Evolutionary conservation across 371 early-diverging fungal genomes (phyloP), one percentile per base, ranked within the genome.

Genomic region (Circinella umbellata): DNA sequence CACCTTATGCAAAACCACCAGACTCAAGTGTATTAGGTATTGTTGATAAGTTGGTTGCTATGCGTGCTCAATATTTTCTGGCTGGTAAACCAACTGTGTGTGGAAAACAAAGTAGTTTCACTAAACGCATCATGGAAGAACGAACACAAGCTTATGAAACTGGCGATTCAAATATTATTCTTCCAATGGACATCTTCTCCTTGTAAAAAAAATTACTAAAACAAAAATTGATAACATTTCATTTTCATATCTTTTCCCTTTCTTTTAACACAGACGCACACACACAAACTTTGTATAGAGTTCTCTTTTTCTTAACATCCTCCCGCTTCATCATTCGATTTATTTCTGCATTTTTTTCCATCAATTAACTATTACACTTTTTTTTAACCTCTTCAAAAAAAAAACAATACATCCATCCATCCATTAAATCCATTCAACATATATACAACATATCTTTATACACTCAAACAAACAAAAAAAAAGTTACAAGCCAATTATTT

Each of bases 11-110:
- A 0, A 38, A 63, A 27, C 77, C 75, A n/a, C 61, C 71, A 0
- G 85, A 85, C 46, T 53, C 65, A 36, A 76, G 83, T 35, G 69
- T 79, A 3, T 65, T 85, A 0, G 85, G 83, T 14, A 85, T 85
- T 35, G 66, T 85, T 0, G 85, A 85, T 61, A 85, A 85, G 63
- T 63, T 85, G 27, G 69, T 85, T 1, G 85, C 85, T 20, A 85
- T 85, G 69, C 71, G 74, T 7, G 78, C 85, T 4, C 76, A 81
- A n/a, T 78, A 78, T 76, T 85, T 85, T 60, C 76, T 79, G 57
- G 83, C 81, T 17, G 85, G 85, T 6, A 64, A 77, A 35, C 80
- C 78, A 2, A 72, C 69, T 15, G 73, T 77, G 3, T 85, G 85
- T 54, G 85, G 77, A 1, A 80, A 80, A 60, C 47, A 69, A 13